Base-by-base conservation (phyloP, 441 rosid genomes). In the Viola pubescens region DNA sequence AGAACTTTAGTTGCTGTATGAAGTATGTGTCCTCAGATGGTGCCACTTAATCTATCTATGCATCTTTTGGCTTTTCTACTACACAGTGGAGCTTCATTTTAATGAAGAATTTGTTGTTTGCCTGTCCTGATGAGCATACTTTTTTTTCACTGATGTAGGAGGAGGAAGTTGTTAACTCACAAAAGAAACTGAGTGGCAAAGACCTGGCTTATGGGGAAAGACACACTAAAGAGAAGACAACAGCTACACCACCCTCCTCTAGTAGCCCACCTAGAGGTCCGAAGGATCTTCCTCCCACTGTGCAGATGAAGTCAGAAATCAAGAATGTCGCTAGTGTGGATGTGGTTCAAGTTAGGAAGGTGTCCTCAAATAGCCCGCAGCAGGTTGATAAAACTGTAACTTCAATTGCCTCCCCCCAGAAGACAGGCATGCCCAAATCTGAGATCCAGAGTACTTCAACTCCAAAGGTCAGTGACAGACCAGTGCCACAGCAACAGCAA, bases 161-260 rank as follows among this genome's bases (percentile, higher is more conserved):
- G 59, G 75, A 64, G 54, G 77, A 70, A 73, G 78, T 54, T 63
- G 61, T 64, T 65, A 48, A 50, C 9, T 65, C 26, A 5, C 83
- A 67, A 53, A 79, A 80, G 75, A 78, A 69, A 64, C 63, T 37
- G 52, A 54, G 73, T 68, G 58, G 58, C 53, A 79, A 70, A 69
- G 82, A 77, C 59, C 64, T 61, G 53, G 79, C 70, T 61, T 91
- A 85, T 65, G 64, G 70, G 62, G 95, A 82, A 64, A 82, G 78
- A 65, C 67, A 79, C 41, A 49, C 68, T 45, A 82, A 75, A 79
- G 94, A 79, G 75, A 86, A 68, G 79, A 62, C 75, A 44, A 42
- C 77, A 49, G 75, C 76, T 66, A 66, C 71, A 52, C 70, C 76
- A 37, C 67, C 81, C 57, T 85, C 88, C 65, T 74, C 81, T 8